phyloP scores from a whole-genome alignment of 1,284 basidiomycete species.

The Tilletia caries region DNA sequence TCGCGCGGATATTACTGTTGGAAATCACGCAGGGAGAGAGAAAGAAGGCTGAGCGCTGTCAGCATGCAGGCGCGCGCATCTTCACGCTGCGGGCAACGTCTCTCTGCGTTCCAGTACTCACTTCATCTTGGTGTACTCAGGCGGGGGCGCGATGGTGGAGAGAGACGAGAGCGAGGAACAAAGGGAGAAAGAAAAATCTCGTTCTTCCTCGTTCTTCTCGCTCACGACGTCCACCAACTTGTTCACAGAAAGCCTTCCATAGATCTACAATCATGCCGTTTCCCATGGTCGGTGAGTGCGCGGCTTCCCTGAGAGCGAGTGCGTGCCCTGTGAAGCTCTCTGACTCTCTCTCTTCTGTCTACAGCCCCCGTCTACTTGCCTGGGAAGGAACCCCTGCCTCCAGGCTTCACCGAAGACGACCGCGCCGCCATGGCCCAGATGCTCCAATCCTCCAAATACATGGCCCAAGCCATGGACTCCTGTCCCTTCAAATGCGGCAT shows the following conservation, averaged over 20 bases:
- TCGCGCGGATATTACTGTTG: constrained; percentile 81
- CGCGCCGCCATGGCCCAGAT: constrained; percentile 66
- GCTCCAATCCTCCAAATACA: constrained; percentile 71
- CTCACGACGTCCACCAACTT: neutral
- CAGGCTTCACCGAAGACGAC: constrained; percentile 77
- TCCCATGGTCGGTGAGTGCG: constrained; percentile 7
- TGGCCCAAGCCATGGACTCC: constrained; percentile 71
- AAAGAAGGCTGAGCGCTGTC: neutral
- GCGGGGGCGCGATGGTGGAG: too few species aligned
- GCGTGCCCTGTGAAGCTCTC: neutral
- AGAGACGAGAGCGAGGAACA: too few species aligned
- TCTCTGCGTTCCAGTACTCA: too few species aligned
- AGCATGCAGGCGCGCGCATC: neutral
- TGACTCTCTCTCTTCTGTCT: neutral
- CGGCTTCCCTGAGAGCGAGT: neutral
- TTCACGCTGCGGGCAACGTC: too few species aligned
- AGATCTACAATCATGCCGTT: neutral
- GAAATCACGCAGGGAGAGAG: neutral
- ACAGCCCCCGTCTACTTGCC: constrained; percentile 33
- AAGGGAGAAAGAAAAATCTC: neutral
- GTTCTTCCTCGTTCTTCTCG: neutral
- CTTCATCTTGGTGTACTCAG: too few species aligned
- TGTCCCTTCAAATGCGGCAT: constrained; percentile 77
- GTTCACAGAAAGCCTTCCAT: neutral
- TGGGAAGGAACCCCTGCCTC: constrained; percentile 64